These are phyloP conservation scores for Thoreauomyces humboldtii DNA, from an alignment of 192 early-diverging fungal genomes.

Conservation along the genomic window DNA sequence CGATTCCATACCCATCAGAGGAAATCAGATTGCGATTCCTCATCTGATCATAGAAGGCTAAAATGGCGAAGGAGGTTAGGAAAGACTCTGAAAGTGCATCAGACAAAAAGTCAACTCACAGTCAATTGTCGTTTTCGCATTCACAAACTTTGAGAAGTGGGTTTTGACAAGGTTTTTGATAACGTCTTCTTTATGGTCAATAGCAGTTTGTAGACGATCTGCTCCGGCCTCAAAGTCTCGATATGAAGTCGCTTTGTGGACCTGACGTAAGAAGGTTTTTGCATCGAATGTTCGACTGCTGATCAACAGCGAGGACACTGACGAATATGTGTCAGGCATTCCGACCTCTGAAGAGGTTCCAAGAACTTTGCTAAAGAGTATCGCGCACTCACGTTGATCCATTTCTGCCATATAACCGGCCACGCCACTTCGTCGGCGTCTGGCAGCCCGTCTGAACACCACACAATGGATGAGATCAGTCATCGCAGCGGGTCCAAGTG, in stretches of 20 bases:
- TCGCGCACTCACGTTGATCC: too few relatives aligned
- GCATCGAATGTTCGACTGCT: constrained; percentile 63
- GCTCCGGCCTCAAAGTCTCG: constrained; percentile 77
- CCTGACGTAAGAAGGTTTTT: constrained; percentile 70
- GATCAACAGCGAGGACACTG: constrained; percentile 39
- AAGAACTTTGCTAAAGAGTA: too few relatives aligned
- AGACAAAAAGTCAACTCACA: constrained; percentile 42
- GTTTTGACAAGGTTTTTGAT: constrained; percentile 88
- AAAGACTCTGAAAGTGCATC: too few relatives aligned
- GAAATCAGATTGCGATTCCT: constrained; percentile 77
- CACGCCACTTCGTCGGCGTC: too few relatives aligned
- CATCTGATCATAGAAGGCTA: constrained; percentile 85
- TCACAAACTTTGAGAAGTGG: constrained; percentile 96
- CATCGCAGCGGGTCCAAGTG: too few relatives aligned
- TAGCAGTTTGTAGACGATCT: constrained; percentile 64
- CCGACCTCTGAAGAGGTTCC: too few relatives aligned
- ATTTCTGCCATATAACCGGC: too few relatives aligned
- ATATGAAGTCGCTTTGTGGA: constrained; percentile 84
- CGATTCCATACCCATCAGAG: constrained; percentile 76
- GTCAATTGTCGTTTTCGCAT: constrained; percentile 92
- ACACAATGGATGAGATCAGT: too few relatives aligned
- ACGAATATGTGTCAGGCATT: too few relatives aligned
- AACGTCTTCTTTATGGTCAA: constrained; percentile 80
- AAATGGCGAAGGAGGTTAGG: background rate
- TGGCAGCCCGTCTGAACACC: too few relatives aligned